Base-by-base conservation (phyloP, 2,329 filamentous ascomycete genomes). In the Pseudogymnoascus sp. region DNA sequence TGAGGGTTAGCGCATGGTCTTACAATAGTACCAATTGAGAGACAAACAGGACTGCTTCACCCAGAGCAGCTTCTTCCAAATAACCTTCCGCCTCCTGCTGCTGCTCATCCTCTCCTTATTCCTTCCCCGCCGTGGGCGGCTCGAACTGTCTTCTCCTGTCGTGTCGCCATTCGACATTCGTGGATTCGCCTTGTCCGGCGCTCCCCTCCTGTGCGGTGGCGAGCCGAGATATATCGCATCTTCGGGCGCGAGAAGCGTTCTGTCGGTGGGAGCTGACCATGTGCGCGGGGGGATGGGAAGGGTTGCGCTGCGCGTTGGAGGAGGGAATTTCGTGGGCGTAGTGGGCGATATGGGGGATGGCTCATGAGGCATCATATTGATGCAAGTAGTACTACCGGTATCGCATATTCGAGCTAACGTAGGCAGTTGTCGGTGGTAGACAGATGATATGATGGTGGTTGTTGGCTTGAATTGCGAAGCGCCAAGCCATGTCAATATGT, bases 61-160 rank as follows among this genome's bases (percentile, higher is more conserved):
- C 94, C 94, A 99, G 61, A 99, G 82, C 66, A 99, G 76, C 78
- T 97, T 97, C 80, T 95, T 96, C 90, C 93, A 97, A 9, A 84
- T 84, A 58, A 85, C 83, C 70, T 87, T 90, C 66, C 87, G 80
- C 68, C 85, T 80, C 53, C 88, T 65, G 63, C 80, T 75, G 22
- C 75, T 73, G 63, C 79, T 86, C 61, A 90, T 64, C n/a, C 67
- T 66, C 15, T 66, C 62, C 37, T 68, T 71, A 43, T 68, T 62
- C 57, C 68, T 65, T 25, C 64, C 66, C 60, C 69, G 66, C 38
- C 66, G 64, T 8, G 62, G 57, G 6, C 63, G 36, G 15, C 64
- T 60, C 38, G 61, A 11, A 43, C 57, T 60, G 33, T 65, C 63
- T 25, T 60, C 30, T 62, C 64, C 58, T 62, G 37, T 20, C 62